Evolutionary conservation across 805 yeast species (phyloP).

Genomic region (Schizosaccharomyces osmophilus): DNA sequence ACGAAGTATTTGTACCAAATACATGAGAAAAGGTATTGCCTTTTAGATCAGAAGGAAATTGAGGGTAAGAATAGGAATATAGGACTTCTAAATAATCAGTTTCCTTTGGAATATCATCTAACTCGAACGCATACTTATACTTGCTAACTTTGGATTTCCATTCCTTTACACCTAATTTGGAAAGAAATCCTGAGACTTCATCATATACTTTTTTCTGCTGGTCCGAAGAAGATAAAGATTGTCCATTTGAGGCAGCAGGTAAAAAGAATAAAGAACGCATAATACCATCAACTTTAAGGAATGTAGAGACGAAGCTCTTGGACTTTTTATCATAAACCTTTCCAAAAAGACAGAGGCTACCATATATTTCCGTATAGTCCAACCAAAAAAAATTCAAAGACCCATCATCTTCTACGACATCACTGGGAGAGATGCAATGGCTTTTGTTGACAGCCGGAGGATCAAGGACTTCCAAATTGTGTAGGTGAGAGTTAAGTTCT

Average conservation of each 20-base stretch:
- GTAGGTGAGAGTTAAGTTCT: background rate
- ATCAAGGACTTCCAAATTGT: background rate
- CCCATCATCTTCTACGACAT: slow-evolving; percentile 20
- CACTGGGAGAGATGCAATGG: slow-evolving; percentile 6
- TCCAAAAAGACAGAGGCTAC: slow-evolving; percentile 52
- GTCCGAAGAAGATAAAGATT: background rate
- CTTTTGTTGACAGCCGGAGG: background rate
- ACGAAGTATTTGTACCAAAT: slow-evolving; percentile 48
- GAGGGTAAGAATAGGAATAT: slow-evolving; percentile 32
- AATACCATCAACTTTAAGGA: slow-evolving; percentile 50
- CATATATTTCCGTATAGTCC: slow-evolving; percentile 62
- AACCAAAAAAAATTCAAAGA: slow-evolving; percentile 64
- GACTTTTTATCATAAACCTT: slow-evolving; percentile 26
- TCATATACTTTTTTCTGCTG: slow-evolving; percentile 46
- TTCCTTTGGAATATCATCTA: slow-evolving; percentile 52
- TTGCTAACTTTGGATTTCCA: slow-evolving; percentile 46
- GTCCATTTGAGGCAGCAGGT: slow-evolving; percentile 20
- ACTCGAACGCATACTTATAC: slow-evolving; percentile 73
- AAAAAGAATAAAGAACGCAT: slow-evolving; percentile 51
- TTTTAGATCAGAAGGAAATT: slow-evolving; percentile 33
- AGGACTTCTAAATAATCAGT: slow-evolving; percentile 57
- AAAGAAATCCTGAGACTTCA: slow-evolving; percentile 46
- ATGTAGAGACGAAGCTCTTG: slow-evolving; percentile 36
- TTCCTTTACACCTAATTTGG: slow-evolving; percentile 32
- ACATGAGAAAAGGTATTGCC: slow-evolving; percentile 59